Evolutionary conservation across 1,284 basidiomycete genomes (phyloP), one percentile per base, ranked within the genome.

Genomic region (Fomitopsis betulina): DNA sequence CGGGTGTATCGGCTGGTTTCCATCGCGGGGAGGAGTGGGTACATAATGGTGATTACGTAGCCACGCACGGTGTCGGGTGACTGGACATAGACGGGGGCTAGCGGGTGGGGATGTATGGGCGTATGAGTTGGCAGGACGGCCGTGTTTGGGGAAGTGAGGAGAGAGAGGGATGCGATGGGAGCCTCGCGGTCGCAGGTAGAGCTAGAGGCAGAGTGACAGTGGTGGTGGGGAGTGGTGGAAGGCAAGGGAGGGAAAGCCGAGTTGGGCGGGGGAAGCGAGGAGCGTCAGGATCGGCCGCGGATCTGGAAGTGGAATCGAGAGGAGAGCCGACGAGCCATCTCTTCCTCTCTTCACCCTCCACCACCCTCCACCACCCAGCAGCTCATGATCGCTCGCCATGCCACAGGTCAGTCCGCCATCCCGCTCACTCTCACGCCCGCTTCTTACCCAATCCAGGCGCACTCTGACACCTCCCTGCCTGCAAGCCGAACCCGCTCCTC

Each of bases 281-380:
- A 51, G 49, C 32, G 49, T 33, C 49, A 33, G 49, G 49, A 51
- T 51, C 49, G 32, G 49, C 35, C 49, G 49, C 49, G 49, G 49
- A 51, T 51, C 49, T 51, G 32, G 19, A 51, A 51, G 4, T 6
- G 2, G 17, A 43, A 50, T 10, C 27, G 47, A 5, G 6, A 4
- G 27, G 21, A 6, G 9, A 9, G 47, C 27, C 47, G 47, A 27
- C 15, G 7, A 19, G 12, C 32, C 47, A 23, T 4, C 27, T 8
- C 15, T 9, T 4, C 17, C 47, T 27, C 35, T 51, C 45, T 47
- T 8, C 23, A 33, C 47, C 21, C 19, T 25, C 47, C 35, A 33
- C 37, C 49, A 35, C 21, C 17, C 32, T 23, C 17, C 12, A 33
- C 49, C 8, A 32, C 23, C 32, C 27, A 30, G 27, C 27, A 30